phyloP scores from a whole-genome alignment of 1,284 basidiomycete genomes.

The Tilletiopsis washingtonensis region DNA sequence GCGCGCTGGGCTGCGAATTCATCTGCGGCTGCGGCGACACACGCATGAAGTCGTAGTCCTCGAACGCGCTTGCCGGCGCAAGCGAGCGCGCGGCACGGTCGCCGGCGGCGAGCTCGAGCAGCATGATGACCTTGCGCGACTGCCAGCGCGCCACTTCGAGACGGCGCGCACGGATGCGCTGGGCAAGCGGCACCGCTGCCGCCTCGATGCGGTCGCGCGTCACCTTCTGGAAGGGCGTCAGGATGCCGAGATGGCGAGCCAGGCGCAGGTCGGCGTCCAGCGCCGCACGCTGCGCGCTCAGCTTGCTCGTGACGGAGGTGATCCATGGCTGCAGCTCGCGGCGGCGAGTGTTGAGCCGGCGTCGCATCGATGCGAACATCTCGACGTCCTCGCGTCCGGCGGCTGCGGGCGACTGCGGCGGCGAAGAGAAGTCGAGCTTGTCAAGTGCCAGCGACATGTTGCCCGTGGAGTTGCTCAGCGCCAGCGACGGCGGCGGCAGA shows the following conservation, averaged over 20 bases:
- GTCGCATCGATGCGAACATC: too few relatives aligned
- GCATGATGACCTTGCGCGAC: slow-evolving; percentile 21
- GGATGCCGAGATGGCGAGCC: slow-evolving; percentile 33
- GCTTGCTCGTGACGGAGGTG: slow-evolving; percentile 72
- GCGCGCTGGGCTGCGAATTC: too few relatives aligned
- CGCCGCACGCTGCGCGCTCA: slow-evolving; percentile 51
- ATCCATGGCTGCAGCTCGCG: slow-evolving; percentile 24
- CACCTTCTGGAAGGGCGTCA: slow-evolving; percentile 35
- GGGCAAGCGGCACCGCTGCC: slow-evolving; percentile 26
- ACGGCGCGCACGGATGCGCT: slow-evolving; percentile 20
- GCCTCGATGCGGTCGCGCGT: slow-evolving; percentile 40
- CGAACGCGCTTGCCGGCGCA: too few relatives aligned
- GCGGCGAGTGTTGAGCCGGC: slow-evolving; percentile 4
- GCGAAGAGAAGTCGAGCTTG: too few relatives aligned
- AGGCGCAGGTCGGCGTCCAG: slow-evolving; percentile 30
- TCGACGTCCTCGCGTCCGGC: too few relatives aligned
- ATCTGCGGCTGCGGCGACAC: too few relatives aligned
- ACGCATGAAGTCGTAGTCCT: too few relatives aligned
- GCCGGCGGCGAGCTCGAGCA: slow-evolving; percentile 22
- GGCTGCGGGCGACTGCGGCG: background rate
- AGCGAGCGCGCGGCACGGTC: slow-evolving; percentile 8
- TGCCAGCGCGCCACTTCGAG: slow-evolving; percentile 26
- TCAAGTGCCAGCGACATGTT: too few relatives aligned
- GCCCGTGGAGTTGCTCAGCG: background rate
- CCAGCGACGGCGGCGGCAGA: background rate